These are phyloP conservation scores for Aspergillus nidulans DNA, from an alignment of 495 filamentous ascomycete species.

Conservation along the genomic window DNA sequence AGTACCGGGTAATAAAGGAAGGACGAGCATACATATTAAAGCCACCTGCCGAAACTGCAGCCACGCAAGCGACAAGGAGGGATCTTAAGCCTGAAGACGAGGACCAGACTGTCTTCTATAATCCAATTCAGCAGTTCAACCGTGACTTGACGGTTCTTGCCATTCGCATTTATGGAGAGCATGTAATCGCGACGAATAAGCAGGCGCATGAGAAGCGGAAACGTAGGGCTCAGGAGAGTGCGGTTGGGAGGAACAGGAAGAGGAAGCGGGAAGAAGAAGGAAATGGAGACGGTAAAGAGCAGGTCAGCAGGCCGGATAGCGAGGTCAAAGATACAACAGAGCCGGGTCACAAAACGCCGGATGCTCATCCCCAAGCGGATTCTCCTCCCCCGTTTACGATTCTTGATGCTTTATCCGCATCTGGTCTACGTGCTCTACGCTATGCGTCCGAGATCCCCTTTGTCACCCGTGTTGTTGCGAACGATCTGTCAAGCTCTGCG, in stretches of 20 bases:
- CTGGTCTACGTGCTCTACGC: conserved; percentile 84
- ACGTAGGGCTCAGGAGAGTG: conserved; percentile 39
- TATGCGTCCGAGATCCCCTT: conserved; percentile 89
- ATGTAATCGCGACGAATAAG: conserved; percentile 46
- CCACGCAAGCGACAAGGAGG: conserved; percentile 38
- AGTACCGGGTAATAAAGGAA: conserved; percentile 63
- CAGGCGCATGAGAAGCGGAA: conserved; percentile 32
- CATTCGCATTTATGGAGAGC: conserved; percentile 77
- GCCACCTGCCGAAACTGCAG: conserved; percentile 44
- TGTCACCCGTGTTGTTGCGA: conserved; percentile 76
- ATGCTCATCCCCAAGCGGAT: conserved; percentile 11
- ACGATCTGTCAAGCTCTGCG: conserved; percentile 76
- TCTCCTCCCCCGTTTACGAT: conserved; percentile 58
- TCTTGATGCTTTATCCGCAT: conserved; percentile 91
- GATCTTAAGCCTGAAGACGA: conserved; percentile 46
- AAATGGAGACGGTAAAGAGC: not conserved
- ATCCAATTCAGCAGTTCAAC: conserved; percentile 98
- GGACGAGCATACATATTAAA: conserved; percentile 64
- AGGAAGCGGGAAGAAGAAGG: conserved; percentile 33
- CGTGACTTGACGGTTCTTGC: conserved; percentile 89
- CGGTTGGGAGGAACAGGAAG: conserved; percentile 45
- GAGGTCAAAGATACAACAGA: conserved; percentile 4
- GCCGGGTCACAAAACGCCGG: not conserved
- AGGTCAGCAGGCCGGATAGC: conserved; percentile 4
- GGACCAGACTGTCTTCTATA: conserved; percentile 88